phyloP scores from a whole-genome alignment of 176 grass and related monocot species.

The Raddia guianensis region DNA sequence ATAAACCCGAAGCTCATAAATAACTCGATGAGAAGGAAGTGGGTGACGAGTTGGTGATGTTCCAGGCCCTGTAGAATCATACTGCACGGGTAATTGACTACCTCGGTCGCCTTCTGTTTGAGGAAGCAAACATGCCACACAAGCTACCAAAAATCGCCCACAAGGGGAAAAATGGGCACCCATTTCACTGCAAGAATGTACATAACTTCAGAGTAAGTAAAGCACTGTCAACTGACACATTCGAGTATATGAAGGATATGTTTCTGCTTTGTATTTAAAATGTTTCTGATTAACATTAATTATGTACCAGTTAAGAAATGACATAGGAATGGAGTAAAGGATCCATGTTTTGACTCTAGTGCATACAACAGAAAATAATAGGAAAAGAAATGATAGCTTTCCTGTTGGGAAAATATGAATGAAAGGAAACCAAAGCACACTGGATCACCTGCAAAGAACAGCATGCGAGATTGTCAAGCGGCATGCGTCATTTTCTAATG shows the following conservation, averaged over 20 bases:
- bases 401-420: constrained; percentile 10
- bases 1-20: constrained; percentile 98
- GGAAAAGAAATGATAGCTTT: constrained; percentile 23
- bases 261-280: constrained; percentile 17
- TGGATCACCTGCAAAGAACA: constrained; percentile 95
- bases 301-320: constrained; percentile 26
- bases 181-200: constrained; percentile 85
- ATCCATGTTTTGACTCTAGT: background rate
- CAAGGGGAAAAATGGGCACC: constrained; percentile 98
- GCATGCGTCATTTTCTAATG: constrained; percentile 52
- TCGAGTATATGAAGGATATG: background rate
- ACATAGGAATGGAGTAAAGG: background rate
- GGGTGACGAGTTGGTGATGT: constrained; percentile 95
- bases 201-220: constrained; percentile 41
- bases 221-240: constrained; percentile 26
- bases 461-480: constrained; percentile 89
- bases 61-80: constrained; percentile 70
- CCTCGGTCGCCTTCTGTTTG: constrained; percentile 80
- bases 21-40: constrained; percentile 85
- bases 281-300: background rate
- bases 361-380: constrained; percentile 27
- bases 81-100: constrained; percentile 65
- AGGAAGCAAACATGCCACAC: constrained; percentile 95
- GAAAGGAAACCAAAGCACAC: constrained; percentile 30
- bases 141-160: constrained; percentile 93